Conservation (phyloP, 2,329 filamentous ascomycete species). For the Clonostachys solani region DNA sequence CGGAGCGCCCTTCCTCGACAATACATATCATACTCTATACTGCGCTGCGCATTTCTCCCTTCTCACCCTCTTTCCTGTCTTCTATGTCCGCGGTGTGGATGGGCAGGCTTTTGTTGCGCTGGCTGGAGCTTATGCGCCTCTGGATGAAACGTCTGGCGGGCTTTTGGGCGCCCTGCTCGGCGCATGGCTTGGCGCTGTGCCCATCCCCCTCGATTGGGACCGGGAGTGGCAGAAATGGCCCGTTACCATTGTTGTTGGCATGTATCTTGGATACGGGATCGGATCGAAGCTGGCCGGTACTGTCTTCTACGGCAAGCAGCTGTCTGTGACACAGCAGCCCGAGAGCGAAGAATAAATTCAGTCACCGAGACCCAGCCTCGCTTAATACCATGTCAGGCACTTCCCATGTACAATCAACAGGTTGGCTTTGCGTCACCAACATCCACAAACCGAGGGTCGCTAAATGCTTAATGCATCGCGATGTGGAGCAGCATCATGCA, state of each 20-base stretch:
- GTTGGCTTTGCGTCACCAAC: no score
- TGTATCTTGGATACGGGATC: conserved; percentile 72
- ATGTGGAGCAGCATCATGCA: no score
- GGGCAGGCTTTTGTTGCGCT: conserved; percentile 65
- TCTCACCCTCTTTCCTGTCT: conserved; percentile 71
- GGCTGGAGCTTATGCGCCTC: conserved; percentile 61
- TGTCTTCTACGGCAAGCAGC: conserved; percentile 39
- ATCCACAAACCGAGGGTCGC: no score
- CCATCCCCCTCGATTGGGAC: conserved; percentile 97
- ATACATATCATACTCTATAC: conserved; percentile 73
- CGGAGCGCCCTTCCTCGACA: conserved; percentile 83
- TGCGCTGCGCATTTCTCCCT: conserved; percentile 78
- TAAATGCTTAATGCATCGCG: no score
- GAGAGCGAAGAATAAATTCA: no score
- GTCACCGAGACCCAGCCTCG: no score
- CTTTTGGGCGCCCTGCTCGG: conserved; percentile 75
- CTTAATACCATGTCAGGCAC: no score
- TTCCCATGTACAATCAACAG: no score
- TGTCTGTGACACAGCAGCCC: conserved; percentile 11
- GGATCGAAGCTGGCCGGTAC: conserved; percentile 61
- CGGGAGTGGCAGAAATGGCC: conserved; percentile 99
- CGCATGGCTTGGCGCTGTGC: conserved; percentile 89
- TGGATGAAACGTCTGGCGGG: conserved; percentile 83
- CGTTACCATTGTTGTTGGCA: conserved; percentile 80
- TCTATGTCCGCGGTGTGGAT: conserved; percentile 84